Conservation (phyloP, 192 early-diverging fungal genomes). For the Thoreauomyces humboldtii region DNA sequence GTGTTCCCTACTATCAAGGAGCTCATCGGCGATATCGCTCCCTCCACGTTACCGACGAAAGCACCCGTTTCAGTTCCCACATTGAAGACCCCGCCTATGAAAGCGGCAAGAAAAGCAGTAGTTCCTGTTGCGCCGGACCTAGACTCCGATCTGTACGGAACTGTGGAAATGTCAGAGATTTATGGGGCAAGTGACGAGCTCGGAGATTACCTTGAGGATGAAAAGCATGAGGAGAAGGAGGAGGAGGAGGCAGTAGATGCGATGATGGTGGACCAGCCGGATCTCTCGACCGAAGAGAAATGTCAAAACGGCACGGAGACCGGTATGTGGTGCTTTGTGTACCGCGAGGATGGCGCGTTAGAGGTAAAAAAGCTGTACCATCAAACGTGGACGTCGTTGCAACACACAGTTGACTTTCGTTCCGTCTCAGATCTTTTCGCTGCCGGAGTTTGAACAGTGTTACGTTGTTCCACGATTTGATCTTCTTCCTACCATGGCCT, state of each 20-base stretch:
- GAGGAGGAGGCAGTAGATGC: too few species aligned
- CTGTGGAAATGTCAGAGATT: slow-evolving; percentile 54
- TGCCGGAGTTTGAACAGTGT: slow-evolving; percentile 36
- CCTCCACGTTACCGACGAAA: too few species aligned
- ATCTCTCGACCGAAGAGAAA: too few species aligned
- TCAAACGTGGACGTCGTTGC: not conserved
- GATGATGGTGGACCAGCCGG: too few species aligned
- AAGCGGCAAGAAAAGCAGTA: not conserved
- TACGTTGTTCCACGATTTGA: slow-evolving; percentile 61
- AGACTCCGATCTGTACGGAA: slow-evolving; percentile 39
- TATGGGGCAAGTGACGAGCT: too few species aligned
- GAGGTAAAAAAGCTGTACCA: slow-evolving; percentile 42
- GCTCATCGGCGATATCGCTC: not conserved
- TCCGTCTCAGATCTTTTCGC: slow-evolving; percentile 39
- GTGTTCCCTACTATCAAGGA: slow-evolving; percentile 19
- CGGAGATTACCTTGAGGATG: too few species aligned
- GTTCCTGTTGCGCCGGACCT: too few species aligned
- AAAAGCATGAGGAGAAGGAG: too few species aligned
- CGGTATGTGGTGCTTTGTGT: slow-evolving; percentile 66
- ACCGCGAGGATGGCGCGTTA: slow-evolving; percentile 60
- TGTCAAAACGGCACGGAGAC: slow-evolving; percentile 35
- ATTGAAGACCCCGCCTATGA: not conserved
- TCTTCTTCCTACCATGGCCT: slow-evolving; percentile 52
- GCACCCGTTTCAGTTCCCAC: not conserved
- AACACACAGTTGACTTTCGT: too few species aligned